Percentiles rank a stretch among this genome's conserved stretches.
These are phyloP conservation scores for Hypholoma sublateritium DNA, from an alignment of 768 basidiomycete genomes.

Conservation along the genomic window DNA sequence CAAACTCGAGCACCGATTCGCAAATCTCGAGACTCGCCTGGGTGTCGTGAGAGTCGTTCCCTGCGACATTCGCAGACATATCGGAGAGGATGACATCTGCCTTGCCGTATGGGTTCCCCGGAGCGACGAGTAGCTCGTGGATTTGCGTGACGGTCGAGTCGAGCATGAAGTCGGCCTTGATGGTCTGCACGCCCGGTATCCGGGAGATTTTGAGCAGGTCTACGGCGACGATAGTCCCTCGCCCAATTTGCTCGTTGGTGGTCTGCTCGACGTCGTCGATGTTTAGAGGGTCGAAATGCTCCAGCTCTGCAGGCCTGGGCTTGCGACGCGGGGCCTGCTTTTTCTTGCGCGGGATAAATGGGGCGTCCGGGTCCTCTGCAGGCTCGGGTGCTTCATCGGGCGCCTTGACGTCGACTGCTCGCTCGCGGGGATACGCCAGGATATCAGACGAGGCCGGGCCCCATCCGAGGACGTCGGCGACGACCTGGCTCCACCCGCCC, in stretches of 20 bases:
- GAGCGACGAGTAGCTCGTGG: slow-evolving; percentile 28
- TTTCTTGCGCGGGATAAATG: slow-evolving; percentile 5
- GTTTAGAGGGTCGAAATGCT: slow-evolving; percentile 41
- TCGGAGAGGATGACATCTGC: slow-evolving; percentile 87
- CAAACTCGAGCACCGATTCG: slow-evolving; percentile 71
- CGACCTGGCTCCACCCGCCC: slow-evolving; percentile 93
- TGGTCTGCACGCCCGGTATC: slow-evolving; percentile 68
- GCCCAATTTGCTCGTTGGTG: slow-evolving; percentile 17
- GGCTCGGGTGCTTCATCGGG: background rate
- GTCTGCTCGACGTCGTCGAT: slow-evolving; percentile 29
- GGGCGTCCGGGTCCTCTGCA: background rate
- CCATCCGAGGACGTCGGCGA: slow-evolving; percentile 62
- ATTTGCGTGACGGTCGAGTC: slow-evolving; percentile 48
- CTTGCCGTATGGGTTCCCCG: slow-evolving; percentile 33
- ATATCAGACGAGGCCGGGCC: slow-evolving; percentile 2
- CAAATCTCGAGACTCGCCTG: slow-evolving; percentile 73
- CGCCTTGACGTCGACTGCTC: background rate
- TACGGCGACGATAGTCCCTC: slow-evolving; percentile 67
- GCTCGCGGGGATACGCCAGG: slow-evolving; percentile 1
- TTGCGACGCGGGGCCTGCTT: slow-evolving; percentile 9
- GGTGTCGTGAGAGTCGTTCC: slow-evolving; percentile 65
- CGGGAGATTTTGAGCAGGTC: slow-evolving; percentile 75
- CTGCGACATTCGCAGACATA: slow-evolving; percentile 85
- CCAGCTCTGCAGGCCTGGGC: slow-evolving; percentile 23
- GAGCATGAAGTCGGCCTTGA: slow-evolving; percentile 80